Evolutionary conservation across 805 yeast species (phyloP).

Genomic region (Hanseniaspora jakobsenii): DNA sequence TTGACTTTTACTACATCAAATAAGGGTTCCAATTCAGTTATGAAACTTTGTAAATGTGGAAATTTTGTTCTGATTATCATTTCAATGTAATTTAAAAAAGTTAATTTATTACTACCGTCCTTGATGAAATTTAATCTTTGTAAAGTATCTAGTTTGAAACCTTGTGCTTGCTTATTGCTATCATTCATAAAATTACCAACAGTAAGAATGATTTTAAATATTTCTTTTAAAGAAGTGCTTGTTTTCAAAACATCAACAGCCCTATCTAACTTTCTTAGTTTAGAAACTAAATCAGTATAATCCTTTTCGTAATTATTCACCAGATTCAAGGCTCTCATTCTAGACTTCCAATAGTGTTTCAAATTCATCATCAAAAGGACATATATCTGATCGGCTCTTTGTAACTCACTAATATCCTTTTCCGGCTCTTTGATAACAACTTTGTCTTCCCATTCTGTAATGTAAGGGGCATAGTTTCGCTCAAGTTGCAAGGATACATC

Average conservation of each 20-base stretch:
- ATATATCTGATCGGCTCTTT: slow-evolving; percentile 76
- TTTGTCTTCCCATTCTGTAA: slow-evolving; percentile 44
- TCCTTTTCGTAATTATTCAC: slow-evolving; percentile 65
- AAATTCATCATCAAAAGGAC: slow-evolving; percentile 73
- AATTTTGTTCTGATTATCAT: slow-evolving; percentile 71
- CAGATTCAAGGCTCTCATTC: slow-evolving; percentile 72
- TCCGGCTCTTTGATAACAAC: slow-evolving; percentile 40
- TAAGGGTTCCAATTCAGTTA: slow-evolving; percentile 56
- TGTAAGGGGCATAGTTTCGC: slow-evolving; percentile 67
- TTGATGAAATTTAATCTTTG: slow-evolving; percentile 84
- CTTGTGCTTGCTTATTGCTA: slow-evolving; percentile 78
- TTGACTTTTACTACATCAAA: slow-evolving; percentile 56
- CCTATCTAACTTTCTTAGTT: slow-evolving; percentile 56
- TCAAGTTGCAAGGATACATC: slow-evolving; percentile 63
- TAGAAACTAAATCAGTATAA: slow-evolving; percentile 54
- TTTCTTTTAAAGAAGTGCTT: slow-evolving; percentile 55
- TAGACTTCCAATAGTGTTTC: slow-evolving; percentile 81
- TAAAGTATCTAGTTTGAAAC: slow-evolving; percentile 80
- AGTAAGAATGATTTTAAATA: slow-evolving; percentile 72
- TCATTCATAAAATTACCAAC: slow-evolving; percentile 97
- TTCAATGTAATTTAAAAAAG: slow-evolving; percentile 87
- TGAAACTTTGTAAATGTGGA: slow-evolving; percentile 64
- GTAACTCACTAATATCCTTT: slow-evolving; percentile 63
- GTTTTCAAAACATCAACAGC: slow-evolving; percentile 57
- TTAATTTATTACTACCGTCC: slow-evolving; percentile 75